phyloP scores from a whole-genome alignment of 2,329 filamentous ascomycete genomes.

The Trichoderma polysporum region DNA sequence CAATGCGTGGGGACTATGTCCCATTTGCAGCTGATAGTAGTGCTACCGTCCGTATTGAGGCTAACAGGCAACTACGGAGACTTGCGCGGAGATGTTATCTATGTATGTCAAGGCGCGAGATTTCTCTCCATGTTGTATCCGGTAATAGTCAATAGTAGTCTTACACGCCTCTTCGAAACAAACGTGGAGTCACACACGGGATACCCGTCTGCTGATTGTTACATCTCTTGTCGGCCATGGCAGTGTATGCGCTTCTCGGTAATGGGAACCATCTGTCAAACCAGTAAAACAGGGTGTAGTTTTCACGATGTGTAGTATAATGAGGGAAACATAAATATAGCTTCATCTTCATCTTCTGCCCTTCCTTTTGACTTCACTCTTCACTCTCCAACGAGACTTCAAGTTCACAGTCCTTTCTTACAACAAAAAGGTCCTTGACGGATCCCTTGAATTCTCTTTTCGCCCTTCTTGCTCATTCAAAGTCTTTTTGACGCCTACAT shows the following conservation, averaged over 20 bases:
- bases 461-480: background rate
- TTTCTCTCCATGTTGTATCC: background rate
- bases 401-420: background rate
- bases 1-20: background rate
- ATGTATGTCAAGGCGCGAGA: background rate
- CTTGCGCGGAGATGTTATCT: background rate
- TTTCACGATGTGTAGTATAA: background rate
- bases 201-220: background rate
- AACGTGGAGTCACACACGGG: background rate
- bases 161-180: background rate
- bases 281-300: background rate
- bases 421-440: background rate
- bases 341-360: background rate
- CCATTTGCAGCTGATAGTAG: background rate
- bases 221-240: background rate
- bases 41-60: too few relatives aligned
- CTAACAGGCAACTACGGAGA: background rate
- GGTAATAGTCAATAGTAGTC: background rate
- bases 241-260: too few relatives aligned
- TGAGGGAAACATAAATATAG: background rate
- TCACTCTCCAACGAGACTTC: background rate
- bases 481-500: background rate
- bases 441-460: constrained; percentile 4
- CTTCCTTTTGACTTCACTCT: background rate
- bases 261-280: background rate